Percentiles rank a stretch among this genome's conserved stretches.
These are phyloP conservation scores for Citrus maxima DNA, from an alignment of 345 rosid genomes.

Conservation along the genomic window DNA sequence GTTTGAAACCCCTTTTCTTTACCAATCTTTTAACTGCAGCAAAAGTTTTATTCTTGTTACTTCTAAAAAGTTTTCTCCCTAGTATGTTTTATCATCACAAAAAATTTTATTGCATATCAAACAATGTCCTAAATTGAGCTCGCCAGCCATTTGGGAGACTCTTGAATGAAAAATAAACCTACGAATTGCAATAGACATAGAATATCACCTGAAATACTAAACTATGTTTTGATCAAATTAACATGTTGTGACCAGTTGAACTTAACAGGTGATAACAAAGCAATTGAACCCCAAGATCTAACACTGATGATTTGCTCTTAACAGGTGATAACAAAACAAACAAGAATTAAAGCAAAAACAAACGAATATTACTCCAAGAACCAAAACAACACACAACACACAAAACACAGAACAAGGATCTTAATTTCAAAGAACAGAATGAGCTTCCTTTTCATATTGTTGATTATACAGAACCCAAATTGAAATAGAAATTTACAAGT, in stretches of 20 bases:
- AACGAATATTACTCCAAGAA: too few species aligned
- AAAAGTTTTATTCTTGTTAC: not conserved
- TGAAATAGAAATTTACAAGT: too few species aligned
- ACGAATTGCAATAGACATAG: constrained; percentile 27
- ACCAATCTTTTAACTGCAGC: constrained; percentile 40
- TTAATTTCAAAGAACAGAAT: too few species aligned
- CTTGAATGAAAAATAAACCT: constrained; percentile 39
- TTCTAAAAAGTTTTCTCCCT: not conserved
- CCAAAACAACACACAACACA: too few species aligned
- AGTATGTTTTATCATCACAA: not conserved
- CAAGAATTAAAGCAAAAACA: too few species aligned
- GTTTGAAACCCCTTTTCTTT: constrained; percentile 41
- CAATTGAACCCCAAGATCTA: too few species aligned
- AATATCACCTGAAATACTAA: constrained; percentile 22
- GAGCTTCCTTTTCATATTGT: too few species aligned
- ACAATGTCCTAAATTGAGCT: constrained; percentile 5
- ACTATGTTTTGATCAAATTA: not conserved
- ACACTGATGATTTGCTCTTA: too few species aligned
- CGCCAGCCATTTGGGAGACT: constrained; percentile 56
- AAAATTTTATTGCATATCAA: not conserved
- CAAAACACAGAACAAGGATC: too few species aligned
- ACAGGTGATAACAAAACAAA: too few species aligned
- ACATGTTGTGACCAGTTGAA: not conserved
- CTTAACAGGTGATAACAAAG: too few species aligned
- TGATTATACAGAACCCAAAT: too few species aligned